Percentiles rank a stretch among this genome's conserved stretches.
Evolutionary conservation across 768 basidiomycete genomes (phyloP).

Genomic region (Termitomyces sp.): DNA sequence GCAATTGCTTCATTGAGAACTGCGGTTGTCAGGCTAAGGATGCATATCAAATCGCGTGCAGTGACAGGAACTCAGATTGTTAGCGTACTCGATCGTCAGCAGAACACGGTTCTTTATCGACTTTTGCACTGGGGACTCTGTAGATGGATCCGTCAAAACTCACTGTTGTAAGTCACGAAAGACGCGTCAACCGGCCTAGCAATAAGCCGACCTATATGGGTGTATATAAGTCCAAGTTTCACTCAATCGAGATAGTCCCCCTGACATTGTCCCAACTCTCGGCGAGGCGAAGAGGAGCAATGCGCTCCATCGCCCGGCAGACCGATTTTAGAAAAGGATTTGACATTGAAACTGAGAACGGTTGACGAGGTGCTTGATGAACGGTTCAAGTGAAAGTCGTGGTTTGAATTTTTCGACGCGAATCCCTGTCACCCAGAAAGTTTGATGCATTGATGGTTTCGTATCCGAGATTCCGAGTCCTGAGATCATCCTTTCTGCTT

Average conservation of each 20-base stretch:
- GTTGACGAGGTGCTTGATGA: not conserved
- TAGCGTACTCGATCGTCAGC: constrained; percentile 66
- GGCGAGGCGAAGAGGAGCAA: constrained; percentile 84
- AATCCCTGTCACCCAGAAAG: not conserved
- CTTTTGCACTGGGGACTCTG: constrained; percentile 54
- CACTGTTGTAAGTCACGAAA: not conserved
- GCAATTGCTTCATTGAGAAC: constrained; percentile 69
- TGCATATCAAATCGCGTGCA: not conserved
- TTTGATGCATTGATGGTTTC: not conserved
- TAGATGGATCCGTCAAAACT: constrained; percentile 5
- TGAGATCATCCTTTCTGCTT: not conserved
- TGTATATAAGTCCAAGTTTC: constrained; percentile 11
- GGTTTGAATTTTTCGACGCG: not conserved
- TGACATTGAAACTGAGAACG: constrained; percentile 23
- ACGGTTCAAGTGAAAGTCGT: not conserved
- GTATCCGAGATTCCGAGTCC: too few relatives aligned
- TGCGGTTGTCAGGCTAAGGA: constrained; percentile 63
- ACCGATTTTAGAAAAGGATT: constrained; percentile 47
- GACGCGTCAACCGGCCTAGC: constrained; percentile 46
- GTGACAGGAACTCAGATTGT: not conserved
- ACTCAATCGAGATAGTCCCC: constrained; percentile 11
- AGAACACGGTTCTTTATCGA: constrained; percentile 48
- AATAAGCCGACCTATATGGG: constrained; percentile 64
- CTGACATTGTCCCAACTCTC: constrained; percentile 95
- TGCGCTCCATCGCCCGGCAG: constrained; percentile 70